Evolutionary conservation across 495 filamentous ascomycete species (phyloP), one percentile per base, ranked within the genome.

Genomic region (Parmelia sp.): DNA sequence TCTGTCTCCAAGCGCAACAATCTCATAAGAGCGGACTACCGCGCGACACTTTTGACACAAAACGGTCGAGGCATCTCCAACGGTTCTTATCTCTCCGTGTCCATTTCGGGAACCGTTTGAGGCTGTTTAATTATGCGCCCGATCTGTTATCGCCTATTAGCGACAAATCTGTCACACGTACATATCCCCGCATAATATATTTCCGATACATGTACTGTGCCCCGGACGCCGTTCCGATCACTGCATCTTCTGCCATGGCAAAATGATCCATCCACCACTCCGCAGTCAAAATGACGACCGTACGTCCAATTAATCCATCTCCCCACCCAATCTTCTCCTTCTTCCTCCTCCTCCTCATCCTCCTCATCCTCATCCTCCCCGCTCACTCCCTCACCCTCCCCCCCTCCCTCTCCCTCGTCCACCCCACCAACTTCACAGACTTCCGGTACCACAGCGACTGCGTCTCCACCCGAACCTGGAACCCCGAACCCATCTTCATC

Each of bases 391-490:
- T 55, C 33, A 29, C 29, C 7, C 27, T 55, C 29, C 6, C 29
- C 21, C 51, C 51, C 21, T 21, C 51, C 29, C 27, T 55, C 51
- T 55, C 51, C 29, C 29, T 55, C 51, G 21, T 29, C 5, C 17
- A 21, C 9, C 51, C 51, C 51, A 33, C 51, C 51, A 55, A 33
- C 6, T 29, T 33, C 49, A 53, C 49, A 11, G 14, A 31, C 25
- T 0, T 29, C 6, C 29, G 51, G 27, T 8, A 27, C 21, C 33
- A 55, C 51, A 27, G 29, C 29, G 27, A 55, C 29, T 55, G 51
- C 51, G 51, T 55, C 14, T 55, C 51, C 51, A 29, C 31, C 21
- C 51, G 27, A 33, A 33, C 27, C 29, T 55, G 51, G 51, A 55
- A 55, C 29, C 51, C 51, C 33, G 3, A 4, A 12, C 7, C 29